Percentiles rank a stretch among this genome's conserved stretches.
Evolutionary conservation across 2,329 filamentous ascomycete species (phyloP).

Genomic region (Periconia macrospinosa): DNA sequence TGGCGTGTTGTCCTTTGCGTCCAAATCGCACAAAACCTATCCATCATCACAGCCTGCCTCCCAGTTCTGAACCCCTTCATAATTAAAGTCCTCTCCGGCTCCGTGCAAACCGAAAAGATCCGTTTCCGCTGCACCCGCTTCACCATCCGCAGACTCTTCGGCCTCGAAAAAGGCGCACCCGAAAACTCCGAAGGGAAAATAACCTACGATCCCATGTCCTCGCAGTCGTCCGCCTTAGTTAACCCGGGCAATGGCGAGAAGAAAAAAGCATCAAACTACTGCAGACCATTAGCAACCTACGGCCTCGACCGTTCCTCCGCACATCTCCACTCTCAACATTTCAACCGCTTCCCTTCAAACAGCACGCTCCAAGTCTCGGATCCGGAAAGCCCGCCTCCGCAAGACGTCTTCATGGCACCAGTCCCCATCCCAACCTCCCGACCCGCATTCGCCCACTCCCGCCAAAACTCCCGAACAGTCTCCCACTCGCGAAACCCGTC

Average conservation of each 20-base stretch:
- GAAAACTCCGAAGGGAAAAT: not conserved
- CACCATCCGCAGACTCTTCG: constrained; percentile 6
- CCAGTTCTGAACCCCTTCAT: constrained; percentile 29
- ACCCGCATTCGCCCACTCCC: constrained; percentile 6
- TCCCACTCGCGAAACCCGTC: constrained; percentile 4
- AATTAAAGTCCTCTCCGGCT: constrained; percentile 19
- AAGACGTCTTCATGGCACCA: constrained; percentile 30
- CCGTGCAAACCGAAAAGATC: constrained; percentile 14
- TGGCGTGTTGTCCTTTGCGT: constrained; percentile 26
- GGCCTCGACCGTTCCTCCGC: constrained; percentile 26
- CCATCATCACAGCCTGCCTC: constrained; percentile 31
- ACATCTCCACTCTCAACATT: constrained; percentile 21
- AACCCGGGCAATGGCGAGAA: constrained; percentile 15
- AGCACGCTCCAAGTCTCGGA: constrained; percentile 15
- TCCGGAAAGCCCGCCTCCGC: constrained; percentile 7
- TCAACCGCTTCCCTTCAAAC: constrained; percentile 19
- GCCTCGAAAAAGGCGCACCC: not conserved
- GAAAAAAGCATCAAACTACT: constrained; percentile 16
- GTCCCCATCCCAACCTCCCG: constrained; percentile 20
- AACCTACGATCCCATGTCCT: constrained; percentile 9
- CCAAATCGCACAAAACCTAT: constrained; percentile 32
- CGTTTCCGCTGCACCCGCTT: constrained; percentile 2
- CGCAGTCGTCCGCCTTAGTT: constrained; percentile 11
- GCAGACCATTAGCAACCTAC: constrained; percentile 29
- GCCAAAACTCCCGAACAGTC: not conserved